Evolutionary conservation across 1,284 basidiomycete genomes (phyloP).

Genomic region (Naganishia sp.): DNA sequence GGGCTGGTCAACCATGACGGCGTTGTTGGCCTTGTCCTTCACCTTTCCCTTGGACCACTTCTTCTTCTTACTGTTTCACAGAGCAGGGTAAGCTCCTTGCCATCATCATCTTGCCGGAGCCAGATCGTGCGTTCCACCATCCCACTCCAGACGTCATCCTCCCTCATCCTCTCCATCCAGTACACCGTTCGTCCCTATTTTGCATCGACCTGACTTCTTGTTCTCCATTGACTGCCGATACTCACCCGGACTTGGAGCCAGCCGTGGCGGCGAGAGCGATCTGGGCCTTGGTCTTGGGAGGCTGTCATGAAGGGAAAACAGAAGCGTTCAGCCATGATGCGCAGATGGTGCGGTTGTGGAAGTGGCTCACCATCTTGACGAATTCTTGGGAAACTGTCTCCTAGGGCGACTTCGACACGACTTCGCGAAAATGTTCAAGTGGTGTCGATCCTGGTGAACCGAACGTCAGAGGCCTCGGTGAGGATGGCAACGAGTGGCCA

Average conservation of each 20-base stretch:
- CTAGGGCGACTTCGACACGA: not conserved
- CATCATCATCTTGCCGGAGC: not conserved
- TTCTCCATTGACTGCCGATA: conserved; percentile 21
- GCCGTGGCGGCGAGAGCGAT: conserved; percentile 55
- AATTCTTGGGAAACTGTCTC: conserved; percentile 27
- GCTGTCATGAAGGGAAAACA: conserved; percentile 11
- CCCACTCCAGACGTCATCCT: not conserved
- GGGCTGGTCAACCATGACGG: conserved; percentile 86
- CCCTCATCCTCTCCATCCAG: not conserved
- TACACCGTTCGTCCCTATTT: not conserved
- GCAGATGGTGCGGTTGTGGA: not conserved
- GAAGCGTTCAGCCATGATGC: not conserved
- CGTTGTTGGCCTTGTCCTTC: conserved; percentile 92
- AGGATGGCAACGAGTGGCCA: not conserved
- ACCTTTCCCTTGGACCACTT: conserved; percentile 99
- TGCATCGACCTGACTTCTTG: not conserved
- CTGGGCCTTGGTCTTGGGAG: conserved; percentile 44
- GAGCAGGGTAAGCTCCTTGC: not conserved
- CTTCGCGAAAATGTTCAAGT: not conserved
- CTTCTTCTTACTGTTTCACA: conserved; percentile 80
- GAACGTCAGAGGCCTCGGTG: not conserved
- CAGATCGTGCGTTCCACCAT: not conserved
- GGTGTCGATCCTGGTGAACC: conserved; percentile 8
- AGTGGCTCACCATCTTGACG: conserved; percentile 39
- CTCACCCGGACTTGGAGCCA: conserved; percentile 55